These are phyloP conservation scores for Biscutella laevigata DNA, from an alignment of 441 rosid species.

Conservation along the genomic window DNA sequence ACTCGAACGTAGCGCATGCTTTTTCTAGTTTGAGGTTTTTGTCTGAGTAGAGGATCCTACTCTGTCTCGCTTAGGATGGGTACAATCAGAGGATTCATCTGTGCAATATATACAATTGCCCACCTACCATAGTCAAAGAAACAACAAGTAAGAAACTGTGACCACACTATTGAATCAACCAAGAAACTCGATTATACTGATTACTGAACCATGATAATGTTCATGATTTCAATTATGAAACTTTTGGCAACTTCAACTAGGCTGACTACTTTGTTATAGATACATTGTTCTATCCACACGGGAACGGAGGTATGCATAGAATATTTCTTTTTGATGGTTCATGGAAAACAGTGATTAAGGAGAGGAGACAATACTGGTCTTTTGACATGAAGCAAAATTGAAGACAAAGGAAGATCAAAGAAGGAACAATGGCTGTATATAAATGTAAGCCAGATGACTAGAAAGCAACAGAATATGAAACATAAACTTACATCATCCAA, in stretches of 20 bases:
- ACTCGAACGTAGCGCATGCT: constrained; percentile 16
- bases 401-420: neutral
- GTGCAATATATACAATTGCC: constrained; percentile 93
- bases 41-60: constrained; percentile 32
- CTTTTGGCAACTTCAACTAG: neutral
- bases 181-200: neutral
- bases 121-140: constrained; percentile 45
- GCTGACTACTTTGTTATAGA: neutral
- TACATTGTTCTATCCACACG: too few species aligned
- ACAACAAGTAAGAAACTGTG: neutral
- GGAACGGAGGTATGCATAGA: too few species aligned
- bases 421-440: neutral
- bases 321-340: neutral
- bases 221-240: neutral
- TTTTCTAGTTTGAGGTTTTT: constrained; percentile 22
- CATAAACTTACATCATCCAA: constrained; percentile 93
- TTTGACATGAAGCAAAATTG: neutral
- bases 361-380: neutral
- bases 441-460: neutral
- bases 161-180: constrained; percentile 7
- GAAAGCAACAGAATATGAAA: constrained; percentile 5
- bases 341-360: neutral
- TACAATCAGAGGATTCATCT: constrained; percentile 89
- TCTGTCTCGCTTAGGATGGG: constrained; percentile 73
- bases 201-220: neutral